phyloP scores from a whole-genome alignment of 495 filamentous ascomycete genomes.

The Jackrogersella multiformis region DNA sequence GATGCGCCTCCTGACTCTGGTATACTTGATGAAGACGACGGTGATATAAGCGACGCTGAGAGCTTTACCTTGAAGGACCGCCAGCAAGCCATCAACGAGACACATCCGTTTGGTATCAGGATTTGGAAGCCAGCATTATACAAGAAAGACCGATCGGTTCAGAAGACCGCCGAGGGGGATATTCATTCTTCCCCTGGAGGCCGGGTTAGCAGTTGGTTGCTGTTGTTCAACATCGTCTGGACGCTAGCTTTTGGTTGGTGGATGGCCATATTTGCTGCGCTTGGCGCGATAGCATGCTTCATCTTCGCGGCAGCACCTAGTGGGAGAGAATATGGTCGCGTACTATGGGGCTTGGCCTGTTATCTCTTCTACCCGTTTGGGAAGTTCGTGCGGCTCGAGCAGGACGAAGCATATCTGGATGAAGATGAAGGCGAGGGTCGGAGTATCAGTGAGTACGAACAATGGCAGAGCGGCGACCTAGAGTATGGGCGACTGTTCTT shows the following conservation, averaged over 20 bases:
- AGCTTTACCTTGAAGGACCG: constrained; percentile 90
- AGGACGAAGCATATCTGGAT: constrained; percentile 92
- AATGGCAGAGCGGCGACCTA: constrained; percentile 97
- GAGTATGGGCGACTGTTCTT: constrained; percentile 97
- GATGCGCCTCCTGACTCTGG: constrained; percentile 34
- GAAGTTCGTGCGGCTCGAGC: constrained; percentile 90
- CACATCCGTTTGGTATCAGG: constrained; percentile 97
- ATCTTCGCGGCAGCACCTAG: constrained; percentile 80
- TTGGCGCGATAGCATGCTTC: constrained; percentile 80
- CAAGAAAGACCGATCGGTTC: constrained; percentile 95
- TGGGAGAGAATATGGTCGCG: constrained; percentile 84
- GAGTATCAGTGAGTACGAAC: constrained; percentile 98
- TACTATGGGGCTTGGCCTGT: constrained; percentile 82
- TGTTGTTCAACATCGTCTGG: constrained; percentile 90
- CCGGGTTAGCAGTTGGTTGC: constrained; percentile 80
- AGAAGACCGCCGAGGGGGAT: constrained; percentile 94
- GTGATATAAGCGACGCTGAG: constrained; percentile 76
- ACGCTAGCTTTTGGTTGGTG: constrained; percentile 96
- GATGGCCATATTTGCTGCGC: constrained; percentile 79
- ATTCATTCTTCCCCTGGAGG: constrained; percentile 96
- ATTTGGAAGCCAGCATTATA: constrained; percentile 99
- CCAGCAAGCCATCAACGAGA: constrained; percentile 98
- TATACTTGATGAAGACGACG: constrained; percentile 64
- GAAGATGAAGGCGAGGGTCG: constrained; percentile 99
- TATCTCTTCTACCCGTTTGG: constrained; percentile 98